Percentiles rank a stretch among this genome's conserved stretches.
phyloP scores from a whole-genome alignment of 1,139 yeast genomes.

The Yamadazyma epiphylla region DNA sequence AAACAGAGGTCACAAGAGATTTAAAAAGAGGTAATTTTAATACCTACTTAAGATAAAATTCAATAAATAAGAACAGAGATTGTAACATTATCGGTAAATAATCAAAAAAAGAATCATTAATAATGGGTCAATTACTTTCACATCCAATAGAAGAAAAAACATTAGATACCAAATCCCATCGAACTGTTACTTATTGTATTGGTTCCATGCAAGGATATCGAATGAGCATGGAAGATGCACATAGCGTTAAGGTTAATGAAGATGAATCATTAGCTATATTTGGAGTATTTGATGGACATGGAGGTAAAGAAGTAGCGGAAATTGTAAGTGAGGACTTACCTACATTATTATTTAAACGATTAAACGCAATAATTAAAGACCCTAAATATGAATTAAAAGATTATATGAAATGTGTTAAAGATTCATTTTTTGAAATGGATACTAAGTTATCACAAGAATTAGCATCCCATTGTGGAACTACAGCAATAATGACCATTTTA shows the following conservation, averaged over 20 bases:
- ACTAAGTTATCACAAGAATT: conserved; percentile 44
- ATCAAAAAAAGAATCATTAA: too few relatives aligned
- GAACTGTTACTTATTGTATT: conserved; percentile 51
- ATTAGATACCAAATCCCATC: conserved; percentile 42
- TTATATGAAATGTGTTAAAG: conserved; percentile 38
- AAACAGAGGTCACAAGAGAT: too few relatives aligned
- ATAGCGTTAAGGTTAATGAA: conserved; percentile 42
- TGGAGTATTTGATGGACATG: conserved; percentile 82
- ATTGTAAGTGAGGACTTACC: conserved; percentile 46
- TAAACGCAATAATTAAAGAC: conserved; percentile 15
- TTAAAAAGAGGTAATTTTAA: too few relatives aligned
- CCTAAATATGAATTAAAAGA: conserved; percentile 7
- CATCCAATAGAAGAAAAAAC: conserved; percentile 72
- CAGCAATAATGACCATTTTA: conserved; percentile 57
- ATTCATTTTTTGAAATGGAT: conserved; percentile 58
- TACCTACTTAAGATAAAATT: too few relatives aligned
- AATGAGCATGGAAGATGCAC: conserved; percentile 76
- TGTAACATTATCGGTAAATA: too few relatives aligned
- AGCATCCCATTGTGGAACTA: conserved; percentile 58
- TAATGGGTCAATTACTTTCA: conserved; percentile 73
- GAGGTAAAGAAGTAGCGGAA: conserved; percentile 61
- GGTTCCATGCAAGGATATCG: conserved; percentile 83
- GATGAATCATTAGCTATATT: conserved; percentile 52
- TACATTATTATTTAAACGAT: conserved; percentile 24
- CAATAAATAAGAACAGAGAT: too few relatives aligned